Evolutionary conservation across 2,329 filamentous ascomycete genomes (phyloP), one percentile per base, ranked within the genome.

Genomic region (Claviceps sp.): DNA sequence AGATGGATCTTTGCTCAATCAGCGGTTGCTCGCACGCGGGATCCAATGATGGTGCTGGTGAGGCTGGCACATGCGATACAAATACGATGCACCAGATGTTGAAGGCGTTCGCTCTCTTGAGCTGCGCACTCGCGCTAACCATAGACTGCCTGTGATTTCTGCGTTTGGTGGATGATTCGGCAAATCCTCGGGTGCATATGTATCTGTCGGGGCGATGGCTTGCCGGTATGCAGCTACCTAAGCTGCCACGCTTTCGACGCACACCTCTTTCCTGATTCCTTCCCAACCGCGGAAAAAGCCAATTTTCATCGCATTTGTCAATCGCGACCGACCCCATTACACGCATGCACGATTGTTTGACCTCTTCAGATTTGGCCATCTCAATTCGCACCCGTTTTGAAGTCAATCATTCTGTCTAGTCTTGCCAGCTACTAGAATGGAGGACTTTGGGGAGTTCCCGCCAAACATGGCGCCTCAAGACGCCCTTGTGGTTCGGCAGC

Each of bases 401-500:
- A 48, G 13, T 38, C 34, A 13, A 26, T 26, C 18, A 24, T n/a
- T 16, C 8, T n/a, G 3, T 24, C 18, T 2, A n/a, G 13, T 24
- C 9, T 5, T 38, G 5, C 14, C 16, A 34, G 18, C 43, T 6
- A 3, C 20, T 5, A 71, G 54, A 3, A 84, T 84, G 81, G 72
- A 78, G 41, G 72, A 78, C 59, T 80, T 84, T 57, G 73, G 73
- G 57, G 77, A 81, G 49, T 84, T 83, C 58, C 79, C 81, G 67
- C 78, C 81, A 16, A 82, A 84, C 56, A 82, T 84, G 75, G 73
- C 74, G 60, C 78, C 81, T 16, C 74, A 81, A 61, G 80, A 84
- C 62, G 78, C 80, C 45, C 74, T 84, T 45, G 72, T 83, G 51
- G 71, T 81, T 45, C 75, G 81, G 52, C 63, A 69, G 55, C 72